Base-by-base conservation (phyloP, 192 early-diverging fungal genomes). In the Backusella morwellensis region DNA sequence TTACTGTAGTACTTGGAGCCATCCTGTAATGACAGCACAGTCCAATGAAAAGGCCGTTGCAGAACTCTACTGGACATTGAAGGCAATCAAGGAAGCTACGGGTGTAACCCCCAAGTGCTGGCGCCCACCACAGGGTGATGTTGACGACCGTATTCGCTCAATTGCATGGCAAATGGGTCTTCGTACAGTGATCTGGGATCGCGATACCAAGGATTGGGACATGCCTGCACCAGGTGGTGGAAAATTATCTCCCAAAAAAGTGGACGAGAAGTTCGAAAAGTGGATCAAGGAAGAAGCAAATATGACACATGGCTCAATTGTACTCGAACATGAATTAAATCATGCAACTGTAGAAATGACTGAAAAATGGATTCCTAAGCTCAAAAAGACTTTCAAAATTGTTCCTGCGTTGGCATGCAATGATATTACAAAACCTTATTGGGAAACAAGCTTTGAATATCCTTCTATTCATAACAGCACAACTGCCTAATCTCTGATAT, bases 31-130 rank as follows among this genome's bases (percentile, higher is more conserved):
- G 80, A 85, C 87, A 0, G 72, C 82, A 5, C 52, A 89, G 29
- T 83, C 88, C 7, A 87, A 87, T 54, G 90, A 88, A 73, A 81
- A 89, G 59, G 84, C 88, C n/a, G 78, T 89, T 1, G 85, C 85
- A 52, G 88, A 91, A 73, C 69, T 88, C 38, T 80, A 86, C 66
- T 88, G 84, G 83, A 83, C 84, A 6, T 78, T 80, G 38, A 75
- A 79, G 34, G 70, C 83, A 4, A 81, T 88, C 35, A 81, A 84
- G 73, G 79, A 88, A 35, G 75, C 79, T 3, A 87, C 83, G 5
- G 87, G 87, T 54, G 78, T 84, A n/a, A 81, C 77, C 40, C 81
- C 86, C 9, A 80, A 81, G 47, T 89, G 85, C 79, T 89, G 83
- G 81, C 83, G 89, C 40, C 76, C 76, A 35, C 87, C 89, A 11